Percentiles rank a stretch among this genome's conserved stretches.
Evolutionary conservation across 306 rosid genomes (phyloP).

Genomic region (Inga laurina): DNA sequence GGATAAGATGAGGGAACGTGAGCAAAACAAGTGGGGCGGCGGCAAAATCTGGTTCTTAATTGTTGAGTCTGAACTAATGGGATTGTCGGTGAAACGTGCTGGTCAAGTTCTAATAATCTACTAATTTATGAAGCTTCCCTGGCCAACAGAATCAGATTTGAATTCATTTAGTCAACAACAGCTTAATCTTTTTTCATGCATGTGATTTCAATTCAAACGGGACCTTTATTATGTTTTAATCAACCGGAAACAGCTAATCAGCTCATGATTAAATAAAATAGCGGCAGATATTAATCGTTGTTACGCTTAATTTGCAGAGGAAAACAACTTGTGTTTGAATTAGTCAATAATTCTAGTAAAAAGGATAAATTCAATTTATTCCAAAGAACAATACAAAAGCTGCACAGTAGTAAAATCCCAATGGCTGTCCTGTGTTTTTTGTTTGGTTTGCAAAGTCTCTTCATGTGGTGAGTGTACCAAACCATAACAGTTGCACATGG

Average conservation of each 20-base stretch:
- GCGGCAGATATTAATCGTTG: not conserved
- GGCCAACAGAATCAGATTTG: not conserved
- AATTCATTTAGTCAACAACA: not conserved
- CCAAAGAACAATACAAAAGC: not conserved
- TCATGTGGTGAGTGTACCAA: not conserved
- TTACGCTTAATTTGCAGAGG: not conserved
- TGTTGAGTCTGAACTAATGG: not conserved
- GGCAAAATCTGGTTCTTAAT: not conserved
- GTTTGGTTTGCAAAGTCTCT: not conserved
- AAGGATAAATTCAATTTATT: not conserved
- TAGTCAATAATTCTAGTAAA: not conserved
- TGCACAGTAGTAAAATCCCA: not conserved
- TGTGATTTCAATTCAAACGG: not conserved
- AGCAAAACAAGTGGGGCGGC: not conserved
- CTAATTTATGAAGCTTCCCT: not conserved
- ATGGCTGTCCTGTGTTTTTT: not conserved
- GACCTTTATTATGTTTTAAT: not conserved
- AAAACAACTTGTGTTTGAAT: not conserved
- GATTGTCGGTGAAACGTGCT: no score
- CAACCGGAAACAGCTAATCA: not conserved
- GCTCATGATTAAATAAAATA: not conserved
- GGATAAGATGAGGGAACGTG: not conserved
- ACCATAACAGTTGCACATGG: not conserved
- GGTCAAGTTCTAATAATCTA: not conserved
- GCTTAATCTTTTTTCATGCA: not conserved